Conservation (phyloP, 371 early-diverging fungal genomes). For the Amoeboaphelidium occidentale region DNA sequence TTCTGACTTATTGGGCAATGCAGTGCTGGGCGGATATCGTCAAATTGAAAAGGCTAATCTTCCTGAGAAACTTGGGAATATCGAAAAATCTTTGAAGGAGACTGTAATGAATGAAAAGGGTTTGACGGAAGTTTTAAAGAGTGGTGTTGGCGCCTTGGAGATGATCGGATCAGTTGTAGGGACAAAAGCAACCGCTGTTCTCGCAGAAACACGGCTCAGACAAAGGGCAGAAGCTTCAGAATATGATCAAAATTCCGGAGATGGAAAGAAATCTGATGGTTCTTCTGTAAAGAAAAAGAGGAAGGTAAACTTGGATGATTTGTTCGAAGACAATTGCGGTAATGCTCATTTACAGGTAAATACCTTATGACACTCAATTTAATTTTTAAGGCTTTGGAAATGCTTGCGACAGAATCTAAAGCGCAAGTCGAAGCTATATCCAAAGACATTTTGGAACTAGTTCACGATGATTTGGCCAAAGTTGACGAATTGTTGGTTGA, state of each 20-base stretch:
- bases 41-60: slow-evolving; percentile 1
- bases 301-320: no score
- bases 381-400: background rate
- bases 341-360: background rate
- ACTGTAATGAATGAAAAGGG: no score
- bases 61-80: slow-evolving; percentile 1
- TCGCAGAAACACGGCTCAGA: background rate
- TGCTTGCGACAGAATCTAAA: background rate
- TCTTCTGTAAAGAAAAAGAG: no score
- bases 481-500: background rate
- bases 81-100: no score
- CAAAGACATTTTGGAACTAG: background rate
- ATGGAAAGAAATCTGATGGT: background rate
- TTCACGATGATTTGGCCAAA: background rate
- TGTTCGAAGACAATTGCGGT: background rate
- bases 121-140: background rate
- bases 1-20: slow-evolving; percentile 3
- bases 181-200: background rate
- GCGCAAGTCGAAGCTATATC: background rate
- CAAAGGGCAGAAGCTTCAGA: background rate
- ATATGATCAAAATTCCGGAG: background rate
- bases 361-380: no score
- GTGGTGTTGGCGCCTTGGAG: background rate
- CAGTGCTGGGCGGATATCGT: slow-evolving; percentile 2
- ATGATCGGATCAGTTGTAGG: background rate